These are phyloP conservation scores for Murraya koenigii DNA, from an alignment of 345 rosid species.

Conservation along the genomic window DNA sequence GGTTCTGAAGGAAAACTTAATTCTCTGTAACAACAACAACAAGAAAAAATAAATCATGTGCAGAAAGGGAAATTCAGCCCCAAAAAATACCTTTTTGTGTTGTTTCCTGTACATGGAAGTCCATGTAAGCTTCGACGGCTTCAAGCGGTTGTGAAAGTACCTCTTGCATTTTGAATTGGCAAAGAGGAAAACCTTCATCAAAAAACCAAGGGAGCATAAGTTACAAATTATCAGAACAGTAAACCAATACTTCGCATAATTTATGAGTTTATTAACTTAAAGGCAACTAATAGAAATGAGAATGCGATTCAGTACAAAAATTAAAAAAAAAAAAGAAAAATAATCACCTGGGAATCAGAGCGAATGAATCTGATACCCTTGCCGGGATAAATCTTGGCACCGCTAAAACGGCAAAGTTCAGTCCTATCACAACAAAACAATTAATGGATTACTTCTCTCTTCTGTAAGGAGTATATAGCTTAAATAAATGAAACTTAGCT, in stretches of 20 bases:
- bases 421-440: conserved; percentile 31
- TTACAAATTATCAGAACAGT: not conserved
- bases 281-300: not conserved
- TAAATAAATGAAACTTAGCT: not conserved
- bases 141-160: conserved; percentile 87
- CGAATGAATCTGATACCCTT: conserved; percentile 71
- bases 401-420: conserved; percentile 73
- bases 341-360: conserved; percentile 64
- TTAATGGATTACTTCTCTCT: not conserved
- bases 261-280: too few relatives aligned
- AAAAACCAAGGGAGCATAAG: not conserved
- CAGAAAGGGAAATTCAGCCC: not conserved
- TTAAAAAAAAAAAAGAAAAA: not conserved
- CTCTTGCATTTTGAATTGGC: conserved; percentile 86
- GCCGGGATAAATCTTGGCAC: conserved; percentile 73
- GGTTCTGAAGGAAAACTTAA: not conserved
- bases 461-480: too few relatives aligned
- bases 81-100: conserved; percentile 54
- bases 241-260: not conserved
- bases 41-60: not conserved
- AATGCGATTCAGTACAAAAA: not conserved
- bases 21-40: too few relatives aligned
- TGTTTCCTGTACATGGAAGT: conserved; percentile 75
- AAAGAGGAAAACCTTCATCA: conserved; percentile 76
- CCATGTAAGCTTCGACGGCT: conserved; percentile 93